These are phyloP conservation scores for Syzygium aqueum DNA, from an alignment of 345 rosid species.

Conservation along the genomic window DNA sequence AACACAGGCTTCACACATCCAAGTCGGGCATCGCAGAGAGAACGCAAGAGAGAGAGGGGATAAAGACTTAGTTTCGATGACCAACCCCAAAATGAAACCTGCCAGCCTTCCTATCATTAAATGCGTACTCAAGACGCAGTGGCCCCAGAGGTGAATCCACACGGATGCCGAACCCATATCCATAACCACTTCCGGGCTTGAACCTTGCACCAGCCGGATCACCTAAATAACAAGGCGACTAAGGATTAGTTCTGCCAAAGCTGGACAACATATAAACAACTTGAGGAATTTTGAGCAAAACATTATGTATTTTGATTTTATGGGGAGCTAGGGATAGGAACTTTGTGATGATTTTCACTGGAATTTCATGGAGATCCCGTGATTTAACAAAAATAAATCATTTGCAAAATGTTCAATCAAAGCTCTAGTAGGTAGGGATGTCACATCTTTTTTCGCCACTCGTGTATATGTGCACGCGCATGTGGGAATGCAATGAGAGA, in stretches of 20 bases:
- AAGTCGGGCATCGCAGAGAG: not conserved
- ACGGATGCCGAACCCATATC: conserved; percentile 76
- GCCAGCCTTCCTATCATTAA: conserved; percentile 49
- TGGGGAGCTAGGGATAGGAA: not conserved
- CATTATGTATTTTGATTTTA: not conserved
- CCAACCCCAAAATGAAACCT: conserved; percentile 96
- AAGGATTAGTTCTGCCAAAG: not conserved
- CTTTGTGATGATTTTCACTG: not conserved
- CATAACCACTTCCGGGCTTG: conserved; percentile 90
- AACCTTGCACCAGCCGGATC: conserved; percentile 96
- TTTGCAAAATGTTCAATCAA: not conserved
- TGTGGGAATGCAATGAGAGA: not conserved
- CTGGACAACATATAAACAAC: not conserved
- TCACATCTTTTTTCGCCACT: not conserved
- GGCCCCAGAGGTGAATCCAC: conserved; percentile 93
- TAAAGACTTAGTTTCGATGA: conserved; percentile 35
- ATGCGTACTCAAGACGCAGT: conserved; percentile 74
- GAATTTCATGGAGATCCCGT: not conserved
- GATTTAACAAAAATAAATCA: not conserved
- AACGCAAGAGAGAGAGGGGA: not conserved
- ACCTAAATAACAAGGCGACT: conserved; percentile 22
- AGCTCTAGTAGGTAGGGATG: not conserved
- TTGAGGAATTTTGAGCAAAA: not conserved
- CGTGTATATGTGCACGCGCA: not conserved
- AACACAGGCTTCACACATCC: not conserved